Evolutionary conservation across 257 asterid species (phyloP).

Genomic region (Galeopsis tetrahit): DNA sequence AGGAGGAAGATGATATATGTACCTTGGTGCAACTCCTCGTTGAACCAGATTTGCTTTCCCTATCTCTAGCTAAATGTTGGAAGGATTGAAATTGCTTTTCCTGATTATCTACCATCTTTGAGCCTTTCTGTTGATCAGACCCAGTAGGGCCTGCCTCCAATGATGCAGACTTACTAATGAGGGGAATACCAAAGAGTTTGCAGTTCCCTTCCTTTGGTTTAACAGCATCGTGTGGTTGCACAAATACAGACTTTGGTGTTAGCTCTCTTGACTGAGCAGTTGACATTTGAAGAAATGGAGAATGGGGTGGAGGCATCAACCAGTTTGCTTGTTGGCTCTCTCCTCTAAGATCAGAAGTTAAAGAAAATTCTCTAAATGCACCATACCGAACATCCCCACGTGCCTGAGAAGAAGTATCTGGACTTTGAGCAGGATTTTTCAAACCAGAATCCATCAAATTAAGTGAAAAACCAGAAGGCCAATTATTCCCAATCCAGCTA

Average conservation of each 20-base stretch:
- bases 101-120: slow-evolving; percentile 57
- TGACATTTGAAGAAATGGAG: slow-evolving; percentile 61
- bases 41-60: slow-evolving; percentile 71
- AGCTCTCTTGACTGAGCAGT: slow-evolving; percentile 60
- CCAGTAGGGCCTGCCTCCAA: slow-evolving; percentile 53
- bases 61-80: slow-evolving; percentile 48
- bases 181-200: slow-evolving; percentile 87
- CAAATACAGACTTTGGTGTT: slow-evolving; percentile 47
- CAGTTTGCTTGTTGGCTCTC: slow-evolving; percentile 69
- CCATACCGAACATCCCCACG: slow-evolving; percentile 59
- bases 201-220: slow-evolving; percentile 72
- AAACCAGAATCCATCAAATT: slow-evolving; percentile 66
- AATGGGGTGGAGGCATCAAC: slow-evolving; percentile 76
- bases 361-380: slow-evolving; percentile 53
- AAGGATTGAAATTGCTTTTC: slow-evolving; percentile 57
- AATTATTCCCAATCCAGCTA: slow-evolving; percentile 53
- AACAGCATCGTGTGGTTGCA: slow-evolving; percentile 47
- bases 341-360: slow-evolving; percentile 50
- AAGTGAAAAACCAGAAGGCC: slow-evolving; percentile 76
- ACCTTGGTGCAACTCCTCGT: slow-evolving; percentile 99
- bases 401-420: slow-evolving; percentile 47
- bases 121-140: slow-evolving; percentile 64
- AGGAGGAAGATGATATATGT: slow-evolving; percentile 4
- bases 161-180: slow-evolving; percentile 46
- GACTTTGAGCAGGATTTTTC: slow-evolving; percentile 48